These are phyloP conservation scores for Saccharomycopsis guyanensis DNA, from an alignment of 805 yeast genomes.

Conservation along the genomic window DNA sequence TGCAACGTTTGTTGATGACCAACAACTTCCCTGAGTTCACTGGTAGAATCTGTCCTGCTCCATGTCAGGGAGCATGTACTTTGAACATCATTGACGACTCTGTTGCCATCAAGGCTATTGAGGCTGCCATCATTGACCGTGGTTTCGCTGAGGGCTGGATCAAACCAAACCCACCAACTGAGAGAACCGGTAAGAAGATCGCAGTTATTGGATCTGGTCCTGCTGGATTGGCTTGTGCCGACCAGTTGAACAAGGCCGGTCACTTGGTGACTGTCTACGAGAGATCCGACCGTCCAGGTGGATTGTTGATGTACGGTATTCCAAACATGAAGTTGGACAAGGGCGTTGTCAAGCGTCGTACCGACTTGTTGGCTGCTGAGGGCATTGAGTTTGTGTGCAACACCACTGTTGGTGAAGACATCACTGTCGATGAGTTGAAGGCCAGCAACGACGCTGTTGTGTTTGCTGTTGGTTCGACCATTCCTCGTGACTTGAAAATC, in stretches of 20 bases:
- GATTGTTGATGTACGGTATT: slow-evolving; percentile 96
- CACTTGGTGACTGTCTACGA: slow-evolving; percentile 88
- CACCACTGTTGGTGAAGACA: slow-evolving; percentile 79
- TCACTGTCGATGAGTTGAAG: slow-evolving; percentile 63
- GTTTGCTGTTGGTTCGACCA: slow-evolving; percentile 89
- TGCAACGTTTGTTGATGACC: slow-evolving; percentile 87
- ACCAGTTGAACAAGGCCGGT: slow-evolving; percentile 94
- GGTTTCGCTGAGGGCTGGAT: slow-evolving; percentile 98
- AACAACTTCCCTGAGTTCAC: slow-evolving; percentile 98
- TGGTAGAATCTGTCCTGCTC: slow-evolving; percentile 98
- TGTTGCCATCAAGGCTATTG: slow-evolving; percentile 93
- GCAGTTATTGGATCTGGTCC: slow-evolving; percentile 97
- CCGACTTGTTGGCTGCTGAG: slow-evolving; percentile 83
- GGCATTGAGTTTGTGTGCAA: slow-evolving; percentile 75
- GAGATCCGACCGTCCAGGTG: slow-evolving; percentile 94
- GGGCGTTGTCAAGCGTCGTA: slow-evolving; percentile 84
- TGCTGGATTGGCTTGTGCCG: slow-evolving; percentile 94
- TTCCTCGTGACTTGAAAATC: slow-evolving; percentile 89
- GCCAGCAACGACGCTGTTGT: slow-evolving; percentile 72
- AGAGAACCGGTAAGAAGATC: slow-evolving; percentile 76
- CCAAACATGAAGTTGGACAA: slow-evolving; percentile 98
- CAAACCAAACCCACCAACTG: slow-evolving; percentile 67
- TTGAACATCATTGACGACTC: slow-evolving; percentile 91
- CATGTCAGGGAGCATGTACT: slow-evolving; percentile 96
- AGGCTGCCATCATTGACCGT: slow-evolving; percentile 91